Conservation (phyloP, 306 rosid species). For the Vachellia collinsii region DNA sequence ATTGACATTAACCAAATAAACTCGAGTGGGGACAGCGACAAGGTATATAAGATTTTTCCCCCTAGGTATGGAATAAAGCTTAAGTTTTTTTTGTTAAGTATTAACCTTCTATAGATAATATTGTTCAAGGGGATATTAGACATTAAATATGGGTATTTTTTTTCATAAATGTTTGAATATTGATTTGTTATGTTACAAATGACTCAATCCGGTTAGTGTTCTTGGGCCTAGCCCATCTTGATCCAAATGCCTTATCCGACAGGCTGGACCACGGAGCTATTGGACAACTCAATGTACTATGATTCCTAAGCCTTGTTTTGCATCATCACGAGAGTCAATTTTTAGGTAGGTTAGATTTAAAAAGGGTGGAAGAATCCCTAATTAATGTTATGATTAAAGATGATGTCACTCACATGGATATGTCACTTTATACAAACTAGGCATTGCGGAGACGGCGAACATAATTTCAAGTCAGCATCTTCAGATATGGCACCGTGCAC, state of each 20-base stretch:
- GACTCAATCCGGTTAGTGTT: too few species aligned
- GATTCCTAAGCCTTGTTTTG: not conserved
- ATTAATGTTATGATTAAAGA: not conserved
- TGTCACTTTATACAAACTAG: not conserved
- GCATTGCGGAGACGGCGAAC: not conserved
- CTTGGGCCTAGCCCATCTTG: not conserved
- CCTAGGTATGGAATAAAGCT: too few species aligned
- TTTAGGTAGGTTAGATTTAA: not conserved
- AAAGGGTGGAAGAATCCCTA: not conserved
- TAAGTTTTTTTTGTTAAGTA: too few species aligned
- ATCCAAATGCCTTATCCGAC: not conserved
- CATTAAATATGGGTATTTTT: too few species aligned
- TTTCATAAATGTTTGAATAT: too few species aligned
- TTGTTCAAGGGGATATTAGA: too few species aligned
- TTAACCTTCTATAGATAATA: too few species aligned
- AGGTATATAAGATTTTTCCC: too few species aligned
- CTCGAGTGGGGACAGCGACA: not conserved
- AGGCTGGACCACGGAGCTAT: not conserved
- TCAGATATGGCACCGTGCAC: not conserved
- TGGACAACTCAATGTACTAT: not conserved
- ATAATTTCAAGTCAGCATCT: not conserved
- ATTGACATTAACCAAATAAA: not conserved
- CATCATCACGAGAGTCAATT: not conserved
- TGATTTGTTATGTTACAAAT: too few species aligned
- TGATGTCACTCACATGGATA: not conserved